These are phyloP conservation scores for Aureobasidium zeae DNA, from an alignment of 2,329 filamentous ascomycete species.

Conservation along the genomic window DNA sequence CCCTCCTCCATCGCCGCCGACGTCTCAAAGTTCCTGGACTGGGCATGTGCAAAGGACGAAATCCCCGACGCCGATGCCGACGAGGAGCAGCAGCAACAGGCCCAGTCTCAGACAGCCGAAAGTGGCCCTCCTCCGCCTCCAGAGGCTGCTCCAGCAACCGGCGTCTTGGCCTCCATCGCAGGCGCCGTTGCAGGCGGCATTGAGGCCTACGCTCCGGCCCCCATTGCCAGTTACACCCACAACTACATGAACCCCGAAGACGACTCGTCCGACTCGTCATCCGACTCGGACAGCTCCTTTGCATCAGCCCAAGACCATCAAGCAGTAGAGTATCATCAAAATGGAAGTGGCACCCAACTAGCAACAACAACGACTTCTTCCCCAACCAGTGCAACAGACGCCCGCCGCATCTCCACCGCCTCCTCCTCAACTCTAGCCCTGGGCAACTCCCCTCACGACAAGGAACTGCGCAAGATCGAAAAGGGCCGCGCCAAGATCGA, in stretches of 20 bases:
- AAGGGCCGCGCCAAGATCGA: conserved; percentile 53
- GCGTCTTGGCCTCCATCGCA: conserved; percentile 26
- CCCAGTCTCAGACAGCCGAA: conserved; percentile 17
- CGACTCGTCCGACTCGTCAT: conserved; percentile 8
- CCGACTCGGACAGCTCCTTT: conserved; percentile 16
- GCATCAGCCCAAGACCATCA: conserved; percentile 24
- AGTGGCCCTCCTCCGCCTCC: conserved; percentile 14
- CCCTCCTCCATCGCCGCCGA: conserved; percentile 71
- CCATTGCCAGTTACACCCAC: conserved; percentile 24
- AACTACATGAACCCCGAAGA: conserved; percentile 19
- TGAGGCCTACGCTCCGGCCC: conserved; percentile 28
- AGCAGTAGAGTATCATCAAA: no score
- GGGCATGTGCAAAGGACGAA: conserved; percentile 52
- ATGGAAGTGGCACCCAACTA: no score
- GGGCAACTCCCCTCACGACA: conserved; percentile 38
- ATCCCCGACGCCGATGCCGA: conserved; percentile 29
- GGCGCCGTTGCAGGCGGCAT: conserved; percentile 26
- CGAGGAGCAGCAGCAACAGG: conserved; percentile 19
- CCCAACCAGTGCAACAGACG: no score
- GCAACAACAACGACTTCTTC: neutral
- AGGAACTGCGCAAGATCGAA: conserved; percentile 56
- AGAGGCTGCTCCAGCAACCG: conserved; percentile 16
- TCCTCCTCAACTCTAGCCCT: conserved; percentile 11
- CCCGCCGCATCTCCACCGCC: conserved; percentile 19
- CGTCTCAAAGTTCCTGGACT: conserved; percentile 71